Evolutionary conservation across 2,329 filamentous ascomycete species (phyloP).

Genomic region (Pestalotiopsis sp.): DNA sequence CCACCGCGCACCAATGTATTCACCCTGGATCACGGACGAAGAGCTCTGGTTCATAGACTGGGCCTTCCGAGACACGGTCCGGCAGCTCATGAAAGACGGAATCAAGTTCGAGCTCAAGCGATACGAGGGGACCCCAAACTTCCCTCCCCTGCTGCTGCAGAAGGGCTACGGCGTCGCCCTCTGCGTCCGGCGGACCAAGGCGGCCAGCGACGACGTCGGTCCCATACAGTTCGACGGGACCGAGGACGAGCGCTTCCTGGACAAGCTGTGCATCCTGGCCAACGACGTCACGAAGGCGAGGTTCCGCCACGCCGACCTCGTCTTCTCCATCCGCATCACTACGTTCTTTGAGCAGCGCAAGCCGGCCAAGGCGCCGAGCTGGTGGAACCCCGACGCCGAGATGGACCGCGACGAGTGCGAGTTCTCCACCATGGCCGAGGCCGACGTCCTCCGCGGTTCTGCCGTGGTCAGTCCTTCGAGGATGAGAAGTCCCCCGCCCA

Average conservation of each 20-base stretch:
- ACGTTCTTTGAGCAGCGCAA: not conserved
- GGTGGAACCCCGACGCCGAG: conserved; percentile 5
- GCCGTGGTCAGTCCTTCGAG: no score
- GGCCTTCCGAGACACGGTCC: not conserved
- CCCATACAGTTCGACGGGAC: not conserved
- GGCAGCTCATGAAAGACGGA: not conserved
- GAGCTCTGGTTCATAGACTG: conserved; percentile 5
- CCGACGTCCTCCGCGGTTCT: no score
- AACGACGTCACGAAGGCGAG: not conserved
- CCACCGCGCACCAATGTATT: conserved; percentile 1
- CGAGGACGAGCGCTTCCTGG: not conserved
- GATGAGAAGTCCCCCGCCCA: no score
- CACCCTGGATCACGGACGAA: conserved; percentile 6
- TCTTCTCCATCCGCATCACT: conserved; percentile 7
- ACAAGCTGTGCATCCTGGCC: not conserved
- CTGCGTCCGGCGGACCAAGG: not conserved
- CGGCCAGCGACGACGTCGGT: not conserved
- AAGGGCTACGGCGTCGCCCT: not conserved
- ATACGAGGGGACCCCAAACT: not conserved
- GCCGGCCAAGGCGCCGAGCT: not conserved
- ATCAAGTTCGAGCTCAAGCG: not conserved
- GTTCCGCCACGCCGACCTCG: not conserved
- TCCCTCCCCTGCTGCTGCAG: not conserved
- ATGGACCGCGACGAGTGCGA: conserved; percentile 1
- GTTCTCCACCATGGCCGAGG: not conserved